Percentiles rank a stretch among this genome's conserved stretches.
phyloP scores from a whole-genome alignment of 2,329 filamentous ascomycete genomes.

The Bipolaris bicolor region DNA sequence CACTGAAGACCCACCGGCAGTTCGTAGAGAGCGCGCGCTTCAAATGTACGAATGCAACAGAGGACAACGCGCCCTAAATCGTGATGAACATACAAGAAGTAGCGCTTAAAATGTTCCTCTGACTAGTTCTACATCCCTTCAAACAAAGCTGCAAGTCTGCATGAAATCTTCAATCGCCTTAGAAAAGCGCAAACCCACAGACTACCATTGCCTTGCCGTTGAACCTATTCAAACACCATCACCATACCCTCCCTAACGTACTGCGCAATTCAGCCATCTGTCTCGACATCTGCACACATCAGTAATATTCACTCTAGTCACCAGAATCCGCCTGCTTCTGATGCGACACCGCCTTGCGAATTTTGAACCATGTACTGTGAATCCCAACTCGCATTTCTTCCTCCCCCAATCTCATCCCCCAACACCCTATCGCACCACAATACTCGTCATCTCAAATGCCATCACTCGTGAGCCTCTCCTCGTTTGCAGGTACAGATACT shows the following conservation, averaged over 20 bases:
- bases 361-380: constrained; percentile 55
- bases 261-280: constrained; percentile 51
- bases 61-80: constrained; percentile 32
- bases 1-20: constrained; percentile 61
- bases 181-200: constrained; percentile 51
- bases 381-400: too few relatives aligned
- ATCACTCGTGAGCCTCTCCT: too few relatives aligned
- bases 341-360: constrained; percentile 35
- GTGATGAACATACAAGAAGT: constrained; percentile 45
- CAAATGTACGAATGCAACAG: constrained; percentile 23
- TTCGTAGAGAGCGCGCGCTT: constrained; percentile 54
- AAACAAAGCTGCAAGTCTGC: constrained; percentile 55
- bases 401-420: too few relatives aligned
- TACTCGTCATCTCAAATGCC: too few relatives aligned
- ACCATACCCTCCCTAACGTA: constrained; percentile 53
- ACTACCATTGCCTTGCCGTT: constrained; percentile 59
- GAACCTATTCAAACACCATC: constrained; percentile 43
- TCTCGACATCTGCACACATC: constrained; percentile 52
- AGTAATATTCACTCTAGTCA: constrained; percentile 54
- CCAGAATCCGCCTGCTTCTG: constrained; percentile 56
- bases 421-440: too few relatives aligned
- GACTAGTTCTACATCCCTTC: constrained; percentile 46
- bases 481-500: too few relatives aligned
- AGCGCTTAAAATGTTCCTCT: constrained; percentile 32
- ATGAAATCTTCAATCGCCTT: constrained; percentile 48